phyloP scores from a whole-genome alignment of 805 yeast genomes.

The Candida qinlingensis region DNA sequence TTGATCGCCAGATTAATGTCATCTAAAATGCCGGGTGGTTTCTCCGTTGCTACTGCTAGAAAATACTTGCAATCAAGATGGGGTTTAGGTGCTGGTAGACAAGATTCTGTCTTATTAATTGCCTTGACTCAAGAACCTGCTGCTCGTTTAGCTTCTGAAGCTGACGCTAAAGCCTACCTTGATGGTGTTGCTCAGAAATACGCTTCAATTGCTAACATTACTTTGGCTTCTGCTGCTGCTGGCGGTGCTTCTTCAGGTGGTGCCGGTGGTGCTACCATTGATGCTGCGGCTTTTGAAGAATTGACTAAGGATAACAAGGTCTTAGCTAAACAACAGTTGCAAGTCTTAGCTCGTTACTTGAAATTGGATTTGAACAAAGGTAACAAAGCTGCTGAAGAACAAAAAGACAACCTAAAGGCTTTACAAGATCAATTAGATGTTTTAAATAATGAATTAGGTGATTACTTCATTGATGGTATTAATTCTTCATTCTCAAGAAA shows the following conservation, averaged over 20 bases:
- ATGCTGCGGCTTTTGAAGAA: conserved; percentile 89
- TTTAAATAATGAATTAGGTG: conserved; percentile 73
- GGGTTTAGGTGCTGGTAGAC: conserved; percentile 93
- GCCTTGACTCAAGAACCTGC: conserved; percentile 92
- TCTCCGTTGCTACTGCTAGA: conserved; percentile 86
- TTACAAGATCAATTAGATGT: conserved; percentile 89
- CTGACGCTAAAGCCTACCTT: conserved; percentile 85
- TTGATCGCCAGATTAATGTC: conserved; percentile 88
- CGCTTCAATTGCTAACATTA: conserved; percentile 77
- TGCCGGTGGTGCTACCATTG: conserved; percentile 83
- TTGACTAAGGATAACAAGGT: conserved; percentile 43
- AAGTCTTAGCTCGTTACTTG: conserved; percentile 91
- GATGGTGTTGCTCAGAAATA: conserved; percentile 80
- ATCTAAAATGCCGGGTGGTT: conserved; percentile 99
- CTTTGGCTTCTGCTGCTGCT: conserved; percentile 60
- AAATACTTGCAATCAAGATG: conserved; percentile 86
- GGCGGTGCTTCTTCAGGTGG: conserved; percentile 44
- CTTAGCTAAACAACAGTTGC: conserved; percentile 56
- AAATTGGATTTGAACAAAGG: conserved; percentile 90
- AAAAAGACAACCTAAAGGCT: conserved; percentile 74
- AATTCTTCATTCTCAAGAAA: conserved; percentile 83
- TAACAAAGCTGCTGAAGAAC: conserved; percentile 71
- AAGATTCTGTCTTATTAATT: conserved; percentile 78
- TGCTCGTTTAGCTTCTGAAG: conserved; percentile 77
- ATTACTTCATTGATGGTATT: conserved; percentile 87